phyloP scores from a whole-genome alignment of 2,329 filamentous ascomycete species.

The Claviceps arundinis region DNA sequence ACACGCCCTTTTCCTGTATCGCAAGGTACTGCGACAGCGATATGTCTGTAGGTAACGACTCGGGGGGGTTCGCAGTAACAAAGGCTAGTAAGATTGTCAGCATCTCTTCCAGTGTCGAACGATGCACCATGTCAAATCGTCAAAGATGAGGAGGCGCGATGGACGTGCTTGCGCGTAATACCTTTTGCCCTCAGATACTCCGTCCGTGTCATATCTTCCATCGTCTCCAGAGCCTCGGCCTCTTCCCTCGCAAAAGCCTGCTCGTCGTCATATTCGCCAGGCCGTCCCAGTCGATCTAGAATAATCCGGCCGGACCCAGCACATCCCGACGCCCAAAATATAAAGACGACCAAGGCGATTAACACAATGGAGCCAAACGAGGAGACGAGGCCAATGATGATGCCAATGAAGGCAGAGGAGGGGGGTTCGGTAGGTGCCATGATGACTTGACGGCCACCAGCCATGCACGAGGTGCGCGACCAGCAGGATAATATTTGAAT shows the following conservation, averaged over 20 bases:
- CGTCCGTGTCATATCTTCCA: conserved; percentile 83
- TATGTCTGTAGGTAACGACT: conserved; percentile 92
- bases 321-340: conserved; percentile 61
- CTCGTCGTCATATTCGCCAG: conserved; percentile 95
- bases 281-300: conserved; percentile 81
- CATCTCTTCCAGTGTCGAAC: not conserved
- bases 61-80: conserved; percentile 83
- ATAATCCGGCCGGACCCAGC: conserved; percentile 80
- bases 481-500: not conserved
- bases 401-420: conserved; percentile 49
- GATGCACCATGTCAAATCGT: too few species aligned
- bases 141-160: too few species aligned
- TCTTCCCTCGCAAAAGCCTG: conserved; percentile 89
- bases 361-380: conserved; percentile 85
- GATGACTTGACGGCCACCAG: conserved; percentile 5
- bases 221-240: conserved; percentile 83
- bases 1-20: conserved; percentile 99
- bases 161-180: conserved; percentile 26
- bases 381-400: conserved; percentile 87
- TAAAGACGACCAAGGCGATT: conserved; percentile 76
- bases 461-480: not conserved
- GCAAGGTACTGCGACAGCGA: conserved; percentile 94
- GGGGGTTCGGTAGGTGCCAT: conserved; percentile 19
- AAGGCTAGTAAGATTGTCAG: conserved; percentile 51
- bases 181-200: conserved; percentile 95